Base-by-base conservation (phyloP, 2,329 filamentous ascomycete genomes). In the Nigrospora oryzae region DNA sequence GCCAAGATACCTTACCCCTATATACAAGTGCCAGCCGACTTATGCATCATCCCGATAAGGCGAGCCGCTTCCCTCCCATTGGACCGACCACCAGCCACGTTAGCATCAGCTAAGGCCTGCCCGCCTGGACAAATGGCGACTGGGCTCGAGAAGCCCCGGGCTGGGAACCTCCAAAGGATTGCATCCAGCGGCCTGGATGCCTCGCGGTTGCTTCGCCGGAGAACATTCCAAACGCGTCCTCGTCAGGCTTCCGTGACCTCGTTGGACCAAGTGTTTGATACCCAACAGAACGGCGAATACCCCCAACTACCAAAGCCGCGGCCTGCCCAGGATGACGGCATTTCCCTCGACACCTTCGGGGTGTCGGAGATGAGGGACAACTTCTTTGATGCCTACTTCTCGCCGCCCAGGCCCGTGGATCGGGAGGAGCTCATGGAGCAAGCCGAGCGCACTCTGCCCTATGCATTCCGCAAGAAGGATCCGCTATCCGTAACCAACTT, bases 321-420 rank as follows among this genome's bases (percentile, higher is more conserved):
- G 34, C 34, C 34, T n/a, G 15, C 34, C 13, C 34, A 14, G 34
- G 13, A 14, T 36, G 13, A 14, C 14, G 15, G 34, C 34, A 10
- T 36, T 35, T 51, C 52, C 37, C 49, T 67, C 11, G 60, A 68
- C 34, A 66, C 66, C 2, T 71, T 70, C 49, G 69, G 68, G 23
- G 57, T 73, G 28, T 55, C 56, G 6, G 70, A 74, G 53, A 51
- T 64, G 15, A 60, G 70, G 31, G 70, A 73, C 50, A 65, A 68
- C 43, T 72, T 71, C 55, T 73, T 73, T 43, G 70, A 73, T 47
- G 69, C 68, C 31, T 50, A 66, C 34, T 78, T 74, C 47, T 53
- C 69, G n/a, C 67, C 67, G 38, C 66, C 69, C 1, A 57, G 65
- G 4, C 56, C 64, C 3, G 44, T 65, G 12, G 59, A 69, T 43